These are phyloP conservation scores for Sodiomyces alkalinus DNA, from an alignment of 2,329 filamentous ascomycete genomes.

Conservation along the genomic window DNA sequence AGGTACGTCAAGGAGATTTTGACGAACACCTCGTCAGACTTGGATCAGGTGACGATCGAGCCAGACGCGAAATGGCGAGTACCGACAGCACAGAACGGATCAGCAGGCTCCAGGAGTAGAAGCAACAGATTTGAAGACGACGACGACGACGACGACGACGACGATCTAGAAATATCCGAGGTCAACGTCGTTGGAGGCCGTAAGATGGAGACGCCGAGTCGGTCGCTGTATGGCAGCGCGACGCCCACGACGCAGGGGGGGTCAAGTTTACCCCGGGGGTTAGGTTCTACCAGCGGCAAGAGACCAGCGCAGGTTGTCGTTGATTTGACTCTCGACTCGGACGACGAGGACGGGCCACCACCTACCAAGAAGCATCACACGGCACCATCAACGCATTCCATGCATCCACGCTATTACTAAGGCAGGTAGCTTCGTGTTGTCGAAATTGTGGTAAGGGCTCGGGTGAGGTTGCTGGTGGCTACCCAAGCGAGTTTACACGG, in stretches of 20 bases:
- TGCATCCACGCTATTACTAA: too few species aligned
- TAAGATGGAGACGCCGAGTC: constrained; percentile 21
- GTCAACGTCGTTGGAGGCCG: constrained; percentile 19
- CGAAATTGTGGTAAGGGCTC: too few species aligned
- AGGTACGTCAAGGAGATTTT: constrained; percentile 85
- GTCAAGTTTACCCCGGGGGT: constrained; percentile 19
- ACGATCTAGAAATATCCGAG: constrained; percentile 34
- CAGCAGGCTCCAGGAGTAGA: constrained; percentile 7
- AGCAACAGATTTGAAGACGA: constrained; percentile 14
- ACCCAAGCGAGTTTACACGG: too few species aligned
- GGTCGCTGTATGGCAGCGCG: constrained; percentile 17
- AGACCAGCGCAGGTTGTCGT: constrained; percentile 35
- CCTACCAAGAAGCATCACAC: constrained; percentile 30
- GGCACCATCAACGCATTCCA: too few species aligned
- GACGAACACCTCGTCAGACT: constrained; percentile 48
- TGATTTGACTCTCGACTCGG: constrained; percentile 41
- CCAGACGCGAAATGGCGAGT: constrained; percentile 64
- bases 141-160: constrained; percentile 33
- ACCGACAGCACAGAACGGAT: too few species aligned
- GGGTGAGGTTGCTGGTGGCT: too few species aligned
- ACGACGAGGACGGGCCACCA: constrained; percentile 34
- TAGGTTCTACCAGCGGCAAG: constrained; percentile 25
- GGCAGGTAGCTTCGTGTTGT: too few species aligned
- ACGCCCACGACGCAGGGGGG: constrained; percentile 21
- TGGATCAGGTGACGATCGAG: constrained; percentile 82